Evolutionary conservation across 2,329 filamentous ascomycete species (phyloP).

Genomic region (Sporothrix curviconia): DNA sequence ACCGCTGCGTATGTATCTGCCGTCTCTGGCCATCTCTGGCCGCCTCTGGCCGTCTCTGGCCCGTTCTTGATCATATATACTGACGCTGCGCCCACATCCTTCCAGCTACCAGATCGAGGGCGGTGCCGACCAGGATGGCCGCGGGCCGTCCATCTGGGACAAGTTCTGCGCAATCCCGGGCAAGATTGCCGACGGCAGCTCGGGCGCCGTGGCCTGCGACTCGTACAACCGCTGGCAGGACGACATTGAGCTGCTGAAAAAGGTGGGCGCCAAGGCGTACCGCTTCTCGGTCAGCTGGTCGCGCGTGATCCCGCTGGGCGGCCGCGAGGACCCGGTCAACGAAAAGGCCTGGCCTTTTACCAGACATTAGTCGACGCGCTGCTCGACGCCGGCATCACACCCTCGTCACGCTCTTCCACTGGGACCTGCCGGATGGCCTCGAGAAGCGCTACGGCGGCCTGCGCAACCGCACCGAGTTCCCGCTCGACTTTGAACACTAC

Average conservation of each 20-base stretch:
- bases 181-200: conserved; percentile 73
- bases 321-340: conserved; percentile 75
- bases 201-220: conserved; percentile 74
- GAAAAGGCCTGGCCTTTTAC: conserved; percentile 71
- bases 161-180: conserved; percentile 74
- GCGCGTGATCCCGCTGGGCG: conserved; percentile 78
- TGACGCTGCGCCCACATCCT: no score
- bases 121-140: conserved; percentile 65
- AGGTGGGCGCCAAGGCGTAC: conserved; percentile 66
- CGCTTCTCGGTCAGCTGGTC: conserved; percentile 83
- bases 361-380: conserved; percentile 72
- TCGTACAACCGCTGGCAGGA: conserved; percentile 74
- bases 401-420: conserved; percentile 83
- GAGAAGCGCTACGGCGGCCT: conserved; percentile 77
- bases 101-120: conserved; percentile 86
- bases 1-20: conserved; percentile 57
- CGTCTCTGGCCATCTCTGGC: not conserved
- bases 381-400: conserved; percentile 66
- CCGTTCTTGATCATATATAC: no score
- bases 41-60: not conserved
- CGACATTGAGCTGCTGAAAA: conserved; percentile 72
- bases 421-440: conserved; percentile 75
- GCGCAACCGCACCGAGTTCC: conserved; percentile 74
- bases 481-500: conserved; percentile 73
- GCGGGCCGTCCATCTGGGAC: conserved; percentile 82